Evolutionary conservation across 192 early-diverging fungal species (phyloP), one percentile per base, ranked within the genome.

Genomic region (Umbelopsis sp.): DNA sequence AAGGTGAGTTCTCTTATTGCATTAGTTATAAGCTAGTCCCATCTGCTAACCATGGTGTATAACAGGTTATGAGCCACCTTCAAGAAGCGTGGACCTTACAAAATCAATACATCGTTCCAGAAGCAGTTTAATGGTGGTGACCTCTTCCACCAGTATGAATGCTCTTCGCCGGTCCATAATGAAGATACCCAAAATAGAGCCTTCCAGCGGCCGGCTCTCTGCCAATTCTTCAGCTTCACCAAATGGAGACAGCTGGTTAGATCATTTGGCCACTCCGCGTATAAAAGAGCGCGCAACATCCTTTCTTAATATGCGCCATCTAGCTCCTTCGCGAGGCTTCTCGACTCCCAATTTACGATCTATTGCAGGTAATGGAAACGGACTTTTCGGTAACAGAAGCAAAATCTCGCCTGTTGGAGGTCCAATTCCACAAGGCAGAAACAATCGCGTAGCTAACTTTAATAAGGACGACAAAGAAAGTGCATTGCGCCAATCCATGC

Each of bases 71-170:
- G 55, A 61, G 35, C 55, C 55, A 16, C 30, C 55, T 35, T 61
- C 55, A 3, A 27, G 55, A 61, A 61, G 13, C n/a, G 30, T 13
- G n/a, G 55, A 61, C 13, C 55, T 61, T 12, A 15, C 23, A 7
- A 61, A 61, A 61, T 61, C 55, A 12, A 35, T 61, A 16, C 30
- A 6, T 6, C 8, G 55, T 4, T 61, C 55, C 16, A 61, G 25
- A 61, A 61, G 55, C 30, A 61, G 33, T 37, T 35, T 61, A 13
- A 61, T 61, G 55, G 55, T 61, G 4, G 55, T 61, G 2, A 61
- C 55, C 1, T 61, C 55, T 2, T 61, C 55, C 2, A 61, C 55
- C 5, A 61, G 55, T 35, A 61, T 61, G 55, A 61, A 61, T n/a
- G 55, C 30, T 16, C 25, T 61, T 22, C 55, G 55, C 13, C 55